phyloP scores from a whole-genome alignment of 108 stramenopile species.

The Poteriospumella lacustris region DNA sequence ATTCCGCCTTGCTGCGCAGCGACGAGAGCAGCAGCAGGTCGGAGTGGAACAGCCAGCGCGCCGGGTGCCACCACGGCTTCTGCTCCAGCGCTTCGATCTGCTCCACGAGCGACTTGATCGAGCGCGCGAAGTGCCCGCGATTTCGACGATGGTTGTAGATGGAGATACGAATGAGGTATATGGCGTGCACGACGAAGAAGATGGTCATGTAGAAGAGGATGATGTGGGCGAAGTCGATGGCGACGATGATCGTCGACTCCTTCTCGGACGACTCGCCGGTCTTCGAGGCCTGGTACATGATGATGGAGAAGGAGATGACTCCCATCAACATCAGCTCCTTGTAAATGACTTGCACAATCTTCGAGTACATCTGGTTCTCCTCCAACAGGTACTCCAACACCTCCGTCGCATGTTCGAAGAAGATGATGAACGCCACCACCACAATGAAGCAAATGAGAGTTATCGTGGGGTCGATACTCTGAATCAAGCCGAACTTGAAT shows the following conservation, averaged over 20 bases:
- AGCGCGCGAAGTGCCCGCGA: too few species aligned
- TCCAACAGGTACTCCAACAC: background rate
- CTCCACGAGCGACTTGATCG: too few species aligned
- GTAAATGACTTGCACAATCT: conserved; percentile 7
- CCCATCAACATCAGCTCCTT: conserved; percentile 28
- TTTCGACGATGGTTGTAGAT: too few species aligned
- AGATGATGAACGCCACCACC: background rate
- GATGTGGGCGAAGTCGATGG: conserved; percentile 23
- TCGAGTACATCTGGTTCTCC: background rate
- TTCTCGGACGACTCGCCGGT: background rate
- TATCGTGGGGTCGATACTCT: background rate
- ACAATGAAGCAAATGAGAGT: background rate
- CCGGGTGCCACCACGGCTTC: too few species aligned
- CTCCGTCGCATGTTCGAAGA: background rate
- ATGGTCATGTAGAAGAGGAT: conserved; percentile 16
- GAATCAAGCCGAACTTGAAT: background rate
- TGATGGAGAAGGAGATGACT: background rate
- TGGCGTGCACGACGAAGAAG: conserved; percentile 20
- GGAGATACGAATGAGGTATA: conserved; percentile 4
- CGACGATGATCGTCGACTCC: background rate
- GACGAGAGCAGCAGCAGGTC: background rate
- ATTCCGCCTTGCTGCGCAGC: background rate
- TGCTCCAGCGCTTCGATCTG: too few species aligned
- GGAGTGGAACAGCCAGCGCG: background rate
- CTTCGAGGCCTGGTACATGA: background rate